Conservation (phyloP, 2,329 filamentous ascomycete genomes). For the Monilinia polystroma region DNA sequence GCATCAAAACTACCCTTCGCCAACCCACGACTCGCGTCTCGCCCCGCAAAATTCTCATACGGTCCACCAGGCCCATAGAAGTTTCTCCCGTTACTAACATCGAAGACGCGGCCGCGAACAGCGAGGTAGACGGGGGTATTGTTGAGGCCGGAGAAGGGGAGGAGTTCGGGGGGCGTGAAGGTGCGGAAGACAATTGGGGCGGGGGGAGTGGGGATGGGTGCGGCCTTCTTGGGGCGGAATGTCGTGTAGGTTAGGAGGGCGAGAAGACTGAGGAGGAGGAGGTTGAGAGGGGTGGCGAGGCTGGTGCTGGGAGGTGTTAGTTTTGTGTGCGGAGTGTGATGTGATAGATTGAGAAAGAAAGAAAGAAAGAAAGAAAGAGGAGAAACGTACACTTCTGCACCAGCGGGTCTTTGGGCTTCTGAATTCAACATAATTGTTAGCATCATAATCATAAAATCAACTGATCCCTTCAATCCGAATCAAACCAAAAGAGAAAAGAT, state of each 20-base stretch:
- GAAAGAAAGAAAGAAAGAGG: no score
- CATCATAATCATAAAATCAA: not conserved
- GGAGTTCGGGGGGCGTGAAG: slow-evolving; percentile 54
- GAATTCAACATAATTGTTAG: slow-evolving; percentile 32
- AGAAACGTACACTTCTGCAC: slow-evolving; percentile 38
- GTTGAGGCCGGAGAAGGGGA: slow-evolving; percentile 77
- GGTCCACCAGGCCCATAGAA: slow-evolving; percentile 96
- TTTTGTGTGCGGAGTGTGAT: slow-evolving; percentile 4
- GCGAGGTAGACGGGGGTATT: slow-evolving; percentile 79
- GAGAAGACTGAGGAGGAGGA: slow-evolving; percentile 56
- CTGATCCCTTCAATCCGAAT: not conserved
- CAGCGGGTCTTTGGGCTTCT: slow-evolving; percentile 32
- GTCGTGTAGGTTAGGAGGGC: slow-evolving; percentile 59
- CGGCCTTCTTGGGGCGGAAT: slow-evolving; percentile 46
- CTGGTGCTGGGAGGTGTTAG: slow-evolving; percentile 27
- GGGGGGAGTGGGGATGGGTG: slow-evolving; percentile 36
- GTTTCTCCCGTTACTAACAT: slow-evolving; percentile 81
- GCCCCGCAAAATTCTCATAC: slow-evolving; percentile 93
- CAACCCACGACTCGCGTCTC: slow-evolving; percentile 84
- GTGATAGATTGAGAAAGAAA: not conserved
- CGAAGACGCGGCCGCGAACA: slow-evolving; percentile 89
- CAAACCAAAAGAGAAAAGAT: not conserved
- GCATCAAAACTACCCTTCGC: slow-evolving; percentile 91
- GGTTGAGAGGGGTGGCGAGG: slow-evolving; percentile 58
- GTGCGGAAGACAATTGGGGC: slow-evolving; percentile 48